A percentile compares a stretch with the other conserved stretches of the same genome.
phyloP scores from a whole-genome alignment of 2,329 filamentous ascomycete genomes.

The Colletotrichum sp. region DNA sequence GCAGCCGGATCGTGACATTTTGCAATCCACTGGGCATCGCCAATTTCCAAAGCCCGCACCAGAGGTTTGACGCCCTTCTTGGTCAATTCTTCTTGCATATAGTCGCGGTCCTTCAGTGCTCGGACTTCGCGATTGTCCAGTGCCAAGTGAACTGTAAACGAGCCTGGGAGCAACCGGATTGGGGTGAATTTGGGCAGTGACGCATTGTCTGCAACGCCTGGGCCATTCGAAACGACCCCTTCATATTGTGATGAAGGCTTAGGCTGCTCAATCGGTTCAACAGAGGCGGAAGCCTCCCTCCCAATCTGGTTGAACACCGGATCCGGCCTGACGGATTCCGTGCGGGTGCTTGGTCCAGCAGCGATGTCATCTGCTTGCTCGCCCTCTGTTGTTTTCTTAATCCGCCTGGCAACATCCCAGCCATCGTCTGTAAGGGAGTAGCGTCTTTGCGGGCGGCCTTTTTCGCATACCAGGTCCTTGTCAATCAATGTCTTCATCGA shows the following conservation, averaged over 20 bases:
- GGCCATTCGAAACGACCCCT: conserved; percentile 45
- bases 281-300: background rate
- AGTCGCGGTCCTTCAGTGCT: conserved; percentile 75
- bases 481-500: conserved; percentile 78
- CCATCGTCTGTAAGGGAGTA: conserved; percentile 80
- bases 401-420: conserved; percentile 73
- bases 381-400: conserved; percentile 55
- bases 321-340: background rate
- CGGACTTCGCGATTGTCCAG: conserved; percentile 79
- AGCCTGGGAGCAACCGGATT: conserved; percentile 65
- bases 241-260: conserved; percentile 31
- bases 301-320: background rate
- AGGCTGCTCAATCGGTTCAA: conserved; percentile 20
- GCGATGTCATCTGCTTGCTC: background rate
- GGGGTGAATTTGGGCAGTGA: conserved; percentile 58
- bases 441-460: conserved; percentile 68
- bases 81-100: conserved; percentile 74
- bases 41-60: conserved; percentile 72
- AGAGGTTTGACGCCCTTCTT: conserved; percentile 70
- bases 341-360: conserved; percentile 18
- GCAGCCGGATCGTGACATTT: conserved; percentile 67
- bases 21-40: conserved; percentile 81
- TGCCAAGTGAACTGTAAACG: conserved; percentile 75
- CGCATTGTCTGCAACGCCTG: conserved; percentile 29
- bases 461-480: conserved; percentile 77